phyloP scores from a whole-genome alignment of 73 alveolate genomes.

The Stentor coeruleus region DNA sequence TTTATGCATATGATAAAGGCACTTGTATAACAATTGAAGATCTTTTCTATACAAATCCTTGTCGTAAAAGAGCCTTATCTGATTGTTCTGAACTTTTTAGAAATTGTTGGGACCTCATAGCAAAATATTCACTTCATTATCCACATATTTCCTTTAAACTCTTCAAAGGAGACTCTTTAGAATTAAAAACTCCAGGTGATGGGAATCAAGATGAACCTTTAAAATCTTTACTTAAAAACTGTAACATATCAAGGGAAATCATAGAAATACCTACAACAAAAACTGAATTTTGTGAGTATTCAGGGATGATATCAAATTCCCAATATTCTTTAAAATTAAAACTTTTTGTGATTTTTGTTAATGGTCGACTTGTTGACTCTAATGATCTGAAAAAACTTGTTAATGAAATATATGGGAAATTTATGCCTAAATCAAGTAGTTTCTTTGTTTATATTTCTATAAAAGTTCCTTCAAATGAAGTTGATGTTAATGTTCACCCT shows the following conservation, averaged over 20 bases:
- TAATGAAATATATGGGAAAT: slow-evolving; percentile 40
- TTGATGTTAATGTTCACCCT: slow-evolving; percentile 91
- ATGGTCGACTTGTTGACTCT: slow-evolving; percentile 70
- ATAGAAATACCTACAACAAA: background rate
- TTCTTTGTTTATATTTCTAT: slow-evolving; percentile 66
- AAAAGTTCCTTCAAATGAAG: slow-evolving; percentile 46
- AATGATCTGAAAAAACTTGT: slow-evolving; percentile 56
- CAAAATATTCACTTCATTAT: slow-evolving; percentile 51
- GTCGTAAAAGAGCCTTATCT: background rate
- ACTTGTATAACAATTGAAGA: slow-evolving; percentile 56
- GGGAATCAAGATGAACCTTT: slow-evolving; percentile 32
- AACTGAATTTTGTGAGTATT: background rate
- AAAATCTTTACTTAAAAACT: background rate
- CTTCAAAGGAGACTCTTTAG: slow-evolving; percentile 29
- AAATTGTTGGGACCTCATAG: slow-evolving; percentile 44
- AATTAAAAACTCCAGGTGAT: slow-evolving; percentile 14
- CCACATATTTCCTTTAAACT: slow-evolving; percentile 44
- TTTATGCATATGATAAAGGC: slow-evolving; percentile 61
- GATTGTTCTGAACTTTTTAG: background rate
- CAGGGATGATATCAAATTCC: background rate
- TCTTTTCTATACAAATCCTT: slow-evolving; percentile 50
- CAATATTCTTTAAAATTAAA: slow-evolving; percentile 30
- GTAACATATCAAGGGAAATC: background rate
- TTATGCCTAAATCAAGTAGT: slow-evolving; percentile 42
- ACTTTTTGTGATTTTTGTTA: slow-evolving; percentile 60